Evolutionary conservation across 768 basidiomycete species (phyloP).

Genomic region (Pleurotus giganteus): DNA sequence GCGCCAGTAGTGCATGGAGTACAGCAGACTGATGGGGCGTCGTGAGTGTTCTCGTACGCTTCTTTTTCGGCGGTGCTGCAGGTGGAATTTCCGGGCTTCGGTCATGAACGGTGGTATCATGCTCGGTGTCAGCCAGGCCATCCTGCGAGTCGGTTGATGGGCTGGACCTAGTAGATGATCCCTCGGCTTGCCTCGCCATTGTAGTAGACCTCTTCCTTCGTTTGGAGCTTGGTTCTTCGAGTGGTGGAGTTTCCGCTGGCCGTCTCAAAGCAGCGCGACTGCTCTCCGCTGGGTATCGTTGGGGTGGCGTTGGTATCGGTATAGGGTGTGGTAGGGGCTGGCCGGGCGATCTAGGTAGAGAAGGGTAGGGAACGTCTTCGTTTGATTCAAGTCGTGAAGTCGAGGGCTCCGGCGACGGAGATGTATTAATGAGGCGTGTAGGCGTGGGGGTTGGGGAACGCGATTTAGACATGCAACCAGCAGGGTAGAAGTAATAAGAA

Average conservation of each 20-base stretch:
- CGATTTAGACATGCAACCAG: conserved; percentile 48
- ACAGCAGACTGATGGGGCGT: conserved; percentile 88
- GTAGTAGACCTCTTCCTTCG: conserved; percentile 35
- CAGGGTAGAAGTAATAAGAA: conserved; percentile 18
- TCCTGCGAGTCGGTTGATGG: conserved; percentile 52
- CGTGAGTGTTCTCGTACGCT: conserved; percentile 79
- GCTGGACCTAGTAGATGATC: conserved; percentile 26
- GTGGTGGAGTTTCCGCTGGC: conserved; percentile 24
- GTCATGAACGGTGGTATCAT: conserved; percentile 38
- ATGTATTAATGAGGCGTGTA: conserved; percentile 40
- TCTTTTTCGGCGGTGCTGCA: conserved; percentile 64
- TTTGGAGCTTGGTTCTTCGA: conserved; percentile 42
- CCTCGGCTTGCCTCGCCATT: conserved; percentile 17
- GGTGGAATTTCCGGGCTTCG: conserved; percentile 37
- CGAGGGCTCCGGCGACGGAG: conserved; percentile 31
- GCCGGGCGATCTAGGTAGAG: conserved; percentile 15
- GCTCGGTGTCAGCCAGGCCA: conserved; percentile 60
- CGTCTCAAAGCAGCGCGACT: conserved; percentile 23
- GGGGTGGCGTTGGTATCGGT: conserved; percentile 1
- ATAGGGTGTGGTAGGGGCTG: conserved; percentile 12
- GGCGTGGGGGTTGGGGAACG: conserved; percentile 43
- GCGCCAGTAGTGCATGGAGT: conserved; percentile 81
- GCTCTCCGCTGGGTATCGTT: conserved; percentile 7
- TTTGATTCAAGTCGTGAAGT: conserved; percentile 41
- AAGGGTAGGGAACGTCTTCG: conserved; percentile 31